These are phyloP conservation scores for Ceratobasidium theobromae DNA, from an alignment of 1,284 basidiomycete genomes.

Conservation along the genomic window DNA sequence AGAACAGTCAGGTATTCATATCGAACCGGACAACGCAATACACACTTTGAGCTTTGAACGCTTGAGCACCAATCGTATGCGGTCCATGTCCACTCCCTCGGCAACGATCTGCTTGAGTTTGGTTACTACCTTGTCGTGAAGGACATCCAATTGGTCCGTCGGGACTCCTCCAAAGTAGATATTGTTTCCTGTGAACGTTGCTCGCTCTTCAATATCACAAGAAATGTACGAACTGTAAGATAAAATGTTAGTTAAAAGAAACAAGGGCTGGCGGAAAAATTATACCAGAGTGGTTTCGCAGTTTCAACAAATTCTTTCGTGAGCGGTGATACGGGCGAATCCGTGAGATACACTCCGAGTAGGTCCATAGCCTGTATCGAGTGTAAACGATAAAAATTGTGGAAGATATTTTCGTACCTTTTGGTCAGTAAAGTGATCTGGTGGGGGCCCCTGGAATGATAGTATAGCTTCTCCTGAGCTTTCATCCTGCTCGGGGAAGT, in stretches of 20 bases:
- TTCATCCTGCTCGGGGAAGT: conserved; percentile 99
- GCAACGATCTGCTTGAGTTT: conserved; percentile 72
- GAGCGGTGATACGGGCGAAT: conserved; percentile 84
- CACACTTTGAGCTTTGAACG: conserved; percentile 83
- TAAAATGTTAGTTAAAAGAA: conserved; percentile 12
- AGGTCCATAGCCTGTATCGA: conserved; percentile 73
- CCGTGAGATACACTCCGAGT: conserved; percentile 86
- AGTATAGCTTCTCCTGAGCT: conserved; percentile 86
- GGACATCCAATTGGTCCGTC: conserved; percentile 69
- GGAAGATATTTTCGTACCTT: conserved; percentile 52
- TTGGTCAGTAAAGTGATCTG: conserved; percentile 72
- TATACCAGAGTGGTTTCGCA: conserved; percentile 83
- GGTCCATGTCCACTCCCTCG: conserved; percentile 86
- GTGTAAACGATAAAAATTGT: background rate
- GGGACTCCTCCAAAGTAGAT: conserved; percentile 87
- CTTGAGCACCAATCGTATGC: conserved; percentile 87
- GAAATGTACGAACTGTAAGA: conserved; percentile 74
- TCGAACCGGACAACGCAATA: background rate
- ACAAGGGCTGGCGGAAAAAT: conserved; percentile 38
- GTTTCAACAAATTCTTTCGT: conserved; percentile 94
- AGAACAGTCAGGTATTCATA: background rate
- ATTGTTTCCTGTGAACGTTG: conserved; percentile 71
- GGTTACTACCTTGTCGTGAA: conserved; percentile 68
- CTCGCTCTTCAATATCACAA: conserved; percentile 77
- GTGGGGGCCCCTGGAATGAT: conserved; percentile 76